These are phyloP conservation scores for Pleurotus cornucopiae DNA, from an alignment of 768 basidiomycete genomes.

Conservation along the genomic window DNA sequence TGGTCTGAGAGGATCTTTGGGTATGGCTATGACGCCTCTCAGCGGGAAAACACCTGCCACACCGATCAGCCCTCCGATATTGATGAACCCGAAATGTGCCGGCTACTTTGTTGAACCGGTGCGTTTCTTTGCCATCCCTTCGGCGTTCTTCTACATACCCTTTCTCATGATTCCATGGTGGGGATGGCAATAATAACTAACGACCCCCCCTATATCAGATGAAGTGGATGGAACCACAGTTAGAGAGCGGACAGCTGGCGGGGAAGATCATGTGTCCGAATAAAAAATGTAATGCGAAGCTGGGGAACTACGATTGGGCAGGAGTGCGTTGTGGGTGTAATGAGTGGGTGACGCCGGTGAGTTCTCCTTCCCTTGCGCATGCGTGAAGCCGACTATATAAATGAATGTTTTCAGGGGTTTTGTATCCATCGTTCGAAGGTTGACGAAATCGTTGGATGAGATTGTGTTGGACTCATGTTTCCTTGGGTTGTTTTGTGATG, in stretches of 20 bases:
- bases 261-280: slow-evolving; percentile 95
- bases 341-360: slow-evolving; percentile 87
- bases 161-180: not conserved
- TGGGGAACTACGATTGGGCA: slow-evolving; percentile 98
- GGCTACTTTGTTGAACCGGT: slow-evolving; percentile 98
- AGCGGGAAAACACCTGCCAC: slow-evolving; percentile 15
- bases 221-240: slow-evolving; percentile 92
- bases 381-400: not conserved
- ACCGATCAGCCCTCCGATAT: slow-evolving; percentile 55
- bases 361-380: slow-evolving; percentile 19
- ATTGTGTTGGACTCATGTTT: not conserved
- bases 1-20: slow-evolving; percentile 25
- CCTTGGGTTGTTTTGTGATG: not conserved
- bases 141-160: not conserved
- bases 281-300: slow-evolving; percentile 82
- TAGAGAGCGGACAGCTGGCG: slow-evolving; percentile 69
- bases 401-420: slow-evolving; percentile 40
- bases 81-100: slow-evolving; percentile 82
- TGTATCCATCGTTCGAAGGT: slow-evolving; percentile 69
- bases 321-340: slow-evolving; percentile 89
- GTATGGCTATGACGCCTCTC: slow-evolving; percentile 14
- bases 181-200: not conserved
- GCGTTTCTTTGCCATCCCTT: slow-evolving; percentile 23
- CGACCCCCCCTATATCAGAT: slow-evolving; percentile 42
- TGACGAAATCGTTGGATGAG: slow-evolving; percentile 45